phyloP scores from a whole-genome alignment of 1,284 basidiomycete species.

The Marasmius sp. region DNA sequence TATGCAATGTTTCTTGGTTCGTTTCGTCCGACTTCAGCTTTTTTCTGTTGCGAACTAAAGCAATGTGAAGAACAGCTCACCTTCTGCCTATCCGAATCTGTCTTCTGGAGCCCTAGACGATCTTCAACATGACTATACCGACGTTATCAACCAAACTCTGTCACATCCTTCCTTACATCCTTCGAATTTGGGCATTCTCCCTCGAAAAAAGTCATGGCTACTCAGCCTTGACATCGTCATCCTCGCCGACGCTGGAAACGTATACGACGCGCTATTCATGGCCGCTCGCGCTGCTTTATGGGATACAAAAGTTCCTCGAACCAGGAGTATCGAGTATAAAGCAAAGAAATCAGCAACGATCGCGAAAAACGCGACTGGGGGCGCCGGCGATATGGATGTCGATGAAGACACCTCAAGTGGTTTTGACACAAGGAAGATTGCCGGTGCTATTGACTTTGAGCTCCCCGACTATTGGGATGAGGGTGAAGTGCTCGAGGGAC shows the following conservation, averaged over 20 bases:
- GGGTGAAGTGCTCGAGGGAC: slow-evolving; percentile 60
- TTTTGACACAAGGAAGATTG: slow-evolving; percentile 54
- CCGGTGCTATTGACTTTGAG: slow-evolving; percentile 71
- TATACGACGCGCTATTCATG: slow-evolving; percentile 75
- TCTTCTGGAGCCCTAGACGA: slow-evolving; percentile 65
- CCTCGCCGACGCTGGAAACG: slow-evolving; percentile 69
- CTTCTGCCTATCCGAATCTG: slow-evolving; percentile 72
- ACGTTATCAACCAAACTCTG: slow-evolving; percentile 56
- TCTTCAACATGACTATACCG: slow-evolving; percentile 66
- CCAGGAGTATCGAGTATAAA: slow-evolving; percentile 63
- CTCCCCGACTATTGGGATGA: slow-evolving; percentile 84
- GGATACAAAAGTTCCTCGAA: slow-evolving; percentile 78
- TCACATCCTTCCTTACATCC: slow-evolving; percentile 64
- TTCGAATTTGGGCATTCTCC: slow-evolving; percentile 60
- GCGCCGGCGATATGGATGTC: slow-evolving; percentile 51
- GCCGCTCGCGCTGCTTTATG: slow-evolving; percentile 73
- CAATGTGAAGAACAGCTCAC: slow-evolving; percentile 56
- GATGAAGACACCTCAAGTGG: slow-evolving; percentile 49
- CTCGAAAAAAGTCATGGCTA: slow-evolving; percentile 66
- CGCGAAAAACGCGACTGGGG: slow-evolving; percentile 20
- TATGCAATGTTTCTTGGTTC: slow-evolving; percentile 74
- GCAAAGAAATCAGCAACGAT: slow-evolving; percentile 20
- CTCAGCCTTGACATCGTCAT: slow-evolving; percentile 69
- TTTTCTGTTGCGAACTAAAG: slow-evolving; percentile 25
- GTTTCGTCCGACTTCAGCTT: slow-evolving; percentile 20